Evolutionary conservation across 371 early-diverging fungal genomes (phyloP).

Genomic region (Mucor circinelloides): DNA sequence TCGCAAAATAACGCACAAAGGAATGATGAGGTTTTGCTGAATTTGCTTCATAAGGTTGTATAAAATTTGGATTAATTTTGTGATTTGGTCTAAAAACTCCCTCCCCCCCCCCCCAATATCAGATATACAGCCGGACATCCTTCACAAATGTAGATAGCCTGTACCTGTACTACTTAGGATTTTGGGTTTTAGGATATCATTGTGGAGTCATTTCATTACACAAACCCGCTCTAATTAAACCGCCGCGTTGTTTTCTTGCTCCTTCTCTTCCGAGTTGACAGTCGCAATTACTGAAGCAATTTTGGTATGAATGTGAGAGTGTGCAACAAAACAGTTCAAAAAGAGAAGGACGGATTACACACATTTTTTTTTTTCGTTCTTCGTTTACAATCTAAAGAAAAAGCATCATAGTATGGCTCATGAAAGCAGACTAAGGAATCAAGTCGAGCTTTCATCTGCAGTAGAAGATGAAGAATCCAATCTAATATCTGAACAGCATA

Average conservation of each 20-base stretch:
- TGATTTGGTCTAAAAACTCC: too few species aligned
- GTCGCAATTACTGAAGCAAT: background rate
- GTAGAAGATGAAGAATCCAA: background rate
- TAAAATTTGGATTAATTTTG: too few species aligned
- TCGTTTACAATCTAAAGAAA: background rate
- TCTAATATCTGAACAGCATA: background rate
- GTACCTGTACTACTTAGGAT: too few species aligned
- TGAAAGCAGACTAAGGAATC: constrained; percentile 5
- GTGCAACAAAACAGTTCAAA: background rate
- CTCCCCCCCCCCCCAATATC: too few species aligned
- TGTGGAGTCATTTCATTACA: background rate
- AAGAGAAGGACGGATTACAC: background rate
- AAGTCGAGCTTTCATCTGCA: background rate
- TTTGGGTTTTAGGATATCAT: too few species aligned
- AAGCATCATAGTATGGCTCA: background rate
- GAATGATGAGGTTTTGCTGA: too few species aligned
- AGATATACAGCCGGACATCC: too few species aligned
- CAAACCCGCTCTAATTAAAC: background rate
- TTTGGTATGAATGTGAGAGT: background rate
- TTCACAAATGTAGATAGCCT: too few species aligned
- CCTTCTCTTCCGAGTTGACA: background rate
- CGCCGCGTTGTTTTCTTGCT: background rate
- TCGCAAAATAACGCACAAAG: too few species aligned
- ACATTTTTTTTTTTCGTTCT: background rate
- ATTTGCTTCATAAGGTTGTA: too few species aligned